Evolutionary conservation across 2,329 filamentous ascomycete genomes (phyloP).

Genomic region (Fusarium udum): DNA sequence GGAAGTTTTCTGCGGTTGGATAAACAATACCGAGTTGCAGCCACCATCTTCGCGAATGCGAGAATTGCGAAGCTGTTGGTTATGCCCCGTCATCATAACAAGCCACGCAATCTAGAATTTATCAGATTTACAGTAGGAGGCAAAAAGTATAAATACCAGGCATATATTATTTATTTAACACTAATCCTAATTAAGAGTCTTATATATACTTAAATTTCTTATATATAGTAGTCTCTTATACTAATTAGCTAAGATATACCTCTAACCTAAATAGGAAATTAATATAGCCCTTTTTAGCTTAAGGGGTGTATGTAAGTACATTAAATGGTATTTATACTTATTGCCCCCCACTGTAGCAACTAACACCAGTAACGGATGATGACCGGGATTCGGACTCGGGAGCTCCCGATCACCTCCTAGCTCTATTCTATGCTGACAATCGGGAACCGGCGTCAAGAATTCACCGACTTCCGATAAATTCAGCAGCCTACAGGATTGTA

Average conservation of each 20-base stretch:
- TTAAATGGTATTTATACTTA: too few relatives aligned
- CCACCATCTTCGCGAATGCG: not conserved
- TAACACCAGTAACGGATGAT: not conserved
- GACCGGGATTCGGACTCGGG: constrained; percentile 16
- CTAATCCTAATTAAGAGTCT: too few relatives aligned
- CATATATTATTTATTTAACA: too few relatives aligned
- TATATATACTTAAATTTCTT: too few relatives aligned
- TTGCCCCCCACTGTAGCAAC: too few relatives aligned
- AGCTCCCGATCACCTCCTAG: not conserved
- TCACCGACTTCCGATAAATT: constrained; percentile 15
- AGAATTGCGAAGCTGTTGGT: not conserved
- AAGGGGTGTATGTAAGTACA: too few relatives aligned
- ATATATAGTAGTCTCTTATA: too few relatives aligned
- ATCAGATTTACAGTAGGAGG: too few relatives aligned
- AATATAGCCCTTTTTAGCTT: too few relatives aligned
- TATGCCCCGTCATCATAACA: not conserved
- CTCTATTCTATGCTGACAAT: not conserved
- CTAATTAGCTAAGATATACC: too few relatives aligned
- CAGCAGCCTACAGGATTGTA: not conserved
- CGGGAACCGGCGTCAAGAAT: constrained; percentile 9
- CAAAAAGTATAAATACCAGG: too few relatives aligned
- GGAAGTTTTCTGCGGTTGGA: not conserved
- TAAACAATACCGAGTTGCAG: not conserved
- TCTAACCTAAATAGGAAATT: too few relatives aligned
- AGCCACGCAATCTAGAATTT: not conserved